phyloP scores from a whole-genome alignment of 75 land plant genomes.

The Pinus albicaulis region DNA sequence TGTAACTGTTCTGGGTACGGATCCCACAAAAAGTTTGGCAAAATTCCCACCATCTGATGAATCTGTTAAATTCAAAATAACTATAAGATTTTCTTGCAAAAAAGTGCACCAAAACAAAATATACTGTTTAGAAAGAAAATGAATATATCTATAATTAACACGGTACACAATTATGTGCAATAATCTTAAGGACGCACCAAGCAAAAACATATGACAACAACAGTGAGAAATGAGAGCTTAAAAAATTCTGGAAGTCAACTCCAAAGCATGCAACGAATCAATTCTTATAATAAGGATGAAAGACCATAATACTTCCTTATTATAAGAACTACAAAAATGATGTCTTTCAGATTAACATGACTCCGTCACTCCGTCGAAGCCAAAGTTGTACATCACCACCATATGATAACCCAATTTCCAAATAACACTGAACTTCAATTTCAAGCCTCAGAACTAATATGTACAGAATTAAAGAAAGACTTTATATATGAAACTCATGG shows the following conservation, averaged over 20 bases:
- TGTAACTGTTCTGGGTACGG: slow-evolving; percentile 86
- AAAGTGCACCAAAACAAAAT: neutral
- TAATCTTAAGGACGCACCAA: neutral
- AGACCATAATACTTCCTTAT: no score
- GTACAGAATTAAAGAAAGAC: no score
- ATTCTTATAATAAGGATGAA: neutral
- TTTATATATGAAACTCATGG: no score
- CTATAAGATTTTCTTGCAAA: neutral
- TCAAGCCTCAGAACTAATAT: no score
- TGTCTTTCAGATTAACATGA: no score
- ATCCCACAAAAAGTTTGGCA: slow-evolving; percentile 94
- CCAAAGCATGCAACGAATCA: neutral
- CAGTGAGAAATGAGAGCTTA: neutral
- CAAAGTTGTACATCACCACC: no score
- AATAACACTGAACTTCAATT: no score
- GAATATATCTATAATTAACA: neutral
- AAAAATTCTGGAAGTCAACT: neutral
- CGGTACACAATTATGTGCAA: neutral
- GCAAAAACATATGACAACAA: neutral
- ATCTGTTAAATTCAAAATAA: slow-evolving; percentile 32
- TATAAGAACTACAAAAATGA: no score
- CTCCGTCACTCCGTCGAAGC: no score
- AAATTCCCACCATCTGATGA: slow-evolving; percentile 43
- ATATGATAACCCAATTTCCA: no score
- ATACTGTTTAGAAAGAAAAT: neutral